phyloP scores from a whole-genome alignment of 441 rosid species.

The Eruca vesicaria region DNA sequence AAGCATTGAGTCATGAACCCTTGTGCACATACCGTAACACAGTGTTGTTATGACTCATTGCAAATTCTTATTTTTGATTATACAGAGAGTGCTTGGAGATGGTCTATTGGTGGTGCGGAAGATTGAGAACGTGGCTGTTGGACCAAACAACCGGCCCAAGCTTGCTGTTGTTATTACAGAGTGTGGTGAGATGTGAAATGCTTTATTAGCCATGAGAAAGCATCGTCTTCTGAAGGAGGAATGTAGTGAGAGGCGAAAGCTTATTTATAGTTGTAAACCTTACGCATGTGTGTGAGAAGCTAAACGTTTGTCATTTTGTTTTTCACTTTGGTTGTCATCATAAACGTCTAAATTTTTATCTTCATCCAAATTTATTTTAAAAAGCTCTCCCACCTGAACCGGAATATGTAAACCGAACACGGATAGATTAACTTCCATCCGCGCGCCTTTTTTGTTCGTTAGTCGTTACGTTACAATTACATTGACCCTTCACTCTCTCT shows the following conservation, averaged over 20 bases:
- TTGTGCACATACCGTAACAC: neutral
- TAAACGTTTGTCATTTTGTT: neutral
- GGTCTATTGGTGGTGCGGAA: slow-evolving; percentile 83
- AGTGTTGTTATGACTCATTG: neutral
- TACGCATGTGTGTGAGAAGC: neutral
- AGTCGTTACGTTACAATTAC: neutral
- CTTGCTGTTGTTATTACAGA: slow-evolving; percentile 74
- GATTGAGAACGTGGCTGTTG: slow-evolving; percentile 90
- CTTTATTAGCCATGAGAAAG: neutral
- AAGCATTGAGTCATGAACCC: neutral
- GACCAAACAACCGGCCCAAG: slow-evolving; percentile 90
- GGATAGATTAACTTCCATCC: neutral
- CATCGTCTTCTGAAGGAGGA: neutral
- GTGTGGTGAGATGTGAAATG: slow-evolving; percentile 87
- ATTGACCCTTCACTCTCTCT: neutral
- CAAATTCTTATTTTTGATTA: slow-evolving; percentile 15
- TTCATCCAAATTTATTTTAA: neutral
- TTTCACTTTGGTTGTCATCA: neutral
- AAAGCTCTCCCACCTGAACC: neutral
- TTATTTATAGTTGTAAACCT: slow-evolving; percentile 14
- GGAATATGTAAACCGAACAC: neutral
- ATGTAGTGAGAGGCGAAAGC: slow-evolving; percentile 7
- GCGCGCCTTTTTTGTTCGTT: neutral
- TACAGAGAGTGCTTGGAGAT: slow-evolving; percentile 90
- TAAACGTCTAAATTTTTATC: neutral